These are phyloP conservation scores for Alnus rubra DNA, from an alignment of 306 rosid genomes.

Conservation along the genomic window DNA sequence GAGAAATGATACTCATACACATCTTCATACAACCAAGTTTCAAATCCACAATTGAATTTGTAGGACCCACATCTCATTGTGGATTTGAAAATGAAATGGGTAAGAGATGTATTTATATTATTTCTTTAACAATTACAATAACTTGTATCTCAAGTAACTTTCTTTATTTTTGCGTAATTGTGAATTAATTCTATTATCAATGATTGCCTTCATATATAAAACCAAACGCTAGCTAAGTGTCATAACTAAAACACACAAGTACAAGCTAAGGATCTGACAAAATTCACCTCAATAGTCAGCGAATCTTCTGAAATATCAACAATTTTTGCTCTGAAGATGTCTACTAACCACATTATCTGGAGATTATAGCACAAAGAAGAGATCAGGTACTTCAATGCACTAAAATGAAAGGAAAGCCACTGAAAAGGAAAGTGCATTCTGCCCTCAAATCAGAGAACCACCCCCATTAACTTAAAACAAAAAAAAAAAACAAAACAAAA, in stretches of 20 bases:
- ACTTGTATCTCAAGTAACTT: neutral
- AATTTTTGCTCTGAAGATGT: constrained; percentile 54
- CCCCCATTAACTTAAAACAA: neutral
- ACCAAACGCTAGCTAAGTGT: neutral
- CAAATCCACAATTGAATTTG: no score
- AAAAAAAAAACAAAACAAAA: neutral
- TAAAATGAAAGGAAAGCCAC: constrained; percentile 18
- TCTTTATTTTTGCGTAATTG: neutral
- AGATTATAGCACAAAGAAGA: constrained; percentile 19
- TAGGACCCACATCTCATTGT: no score
- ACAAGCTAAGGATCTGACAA: neutral
- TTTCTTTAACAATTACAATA: neutral
- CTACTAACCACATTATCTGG: constrained; percentile 65
- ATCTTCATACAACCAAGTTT: no score
- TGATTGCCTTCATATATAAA: neutral
- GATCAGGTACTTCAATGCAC: neutral
- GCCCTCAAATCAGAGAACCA: neutral
- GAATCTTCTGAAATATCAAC: constrained; percentile 55
- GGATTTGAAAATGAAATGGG: no score
- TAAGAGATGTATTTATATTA: no score
- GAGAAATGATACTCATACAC: no score
- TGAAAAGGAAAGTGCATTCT: neutral
- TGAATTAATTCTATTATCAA: neutral
- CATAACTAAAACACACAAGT: neutral
- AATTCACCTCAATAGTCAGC: constrained; percentile 55